These are phyloP conservation scores for Periconia digitata DNA, from an alignment of 2,329 filamentous ascomycete species.

Conservation along the genomic window DNA sequence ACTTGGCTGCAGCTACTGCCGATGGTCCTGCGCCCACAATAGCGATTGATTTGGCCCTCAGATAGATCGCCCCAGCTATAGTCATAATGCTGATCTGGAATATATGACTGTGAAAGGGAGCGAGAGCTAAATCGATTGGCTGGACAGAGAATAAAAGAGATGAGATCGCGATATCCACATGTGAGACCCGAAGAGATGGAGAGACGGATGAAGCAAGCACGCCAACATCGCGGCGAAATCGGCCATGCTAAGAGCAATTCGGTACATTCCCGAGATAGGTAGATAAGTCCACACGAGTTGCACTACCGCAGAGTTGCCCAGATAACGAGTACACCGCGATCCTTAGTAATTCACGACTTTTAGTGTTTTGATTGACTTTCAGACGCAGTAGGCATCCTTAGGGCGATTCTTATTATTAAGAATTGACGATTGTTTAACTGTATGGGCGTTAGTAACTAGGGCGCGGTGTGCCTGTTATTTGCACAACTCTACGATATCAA, in stretches of 20 bases:
- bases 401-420: too few relatives aligned
- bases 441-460: too few relatives aligned
- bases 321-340: too few relatives aligned
- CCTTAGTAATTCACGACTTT: too few relatives aligned
- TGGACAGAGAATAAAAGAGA: background rate
- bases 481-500: too few relatives aligned
- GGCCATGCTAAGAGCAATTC: background rate
- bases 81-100: too few relatives aligned
- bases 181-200: background rate
- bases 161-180: background rate
- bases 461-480: too few relatives aligned
- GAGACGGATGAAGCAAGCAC: background rate
- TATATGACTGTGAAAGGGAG: background rate
- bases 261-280: background rate
- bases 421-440: too few relatives aligned
- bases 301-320: too few relatives aligned
- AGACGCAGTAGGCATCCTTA: too few relatives aligned
- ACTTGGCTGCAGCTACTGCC: constrained; percentile 76
- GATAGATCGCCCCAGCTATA: background rate
- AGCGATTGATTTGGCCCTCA: constrained; percentile 63
- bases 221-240: background rate
- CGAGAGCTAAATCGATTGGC: background rate
- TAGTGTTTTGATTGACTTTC: too few relatives aligned
- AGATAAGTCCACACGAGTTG: too few relatives aligned
- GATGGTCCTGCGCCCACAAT: constrained; percentile 82